phyloP scores from a whole-genome alignment of 257 asterid species.

The Parsonsia alboflavescens region DNA sequence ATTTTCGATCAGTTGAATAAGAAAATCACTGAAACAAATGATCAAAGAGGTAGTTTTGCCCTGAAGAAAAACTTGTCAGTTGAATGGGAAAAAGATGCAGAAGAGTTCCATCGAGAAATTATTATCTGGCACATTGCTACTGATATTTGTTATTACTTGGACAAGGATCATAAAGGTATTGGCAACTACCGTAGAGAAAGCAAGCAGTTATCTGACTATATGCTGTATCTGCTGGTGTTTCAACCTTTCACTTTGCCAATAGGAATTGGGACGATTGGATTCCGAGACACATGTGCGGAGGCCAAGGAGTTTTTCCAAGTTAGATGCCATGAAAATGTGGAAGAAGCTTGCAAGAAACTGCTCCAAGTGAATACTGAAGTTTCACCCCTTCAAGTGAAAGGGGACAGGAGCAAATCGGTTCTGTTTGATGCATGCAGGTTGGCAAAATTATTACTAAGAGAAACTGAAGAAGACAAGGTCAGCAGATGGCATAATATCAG shows the following conservation, averaged over 20 bases:
- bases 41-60: too few relatives aligned
- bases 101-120: constrained; percentile 38
- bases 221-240: constrained; percentile 43
- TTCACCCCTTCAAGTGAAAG: constrained; percentile 43
- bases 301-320: constrained; percentile 35
- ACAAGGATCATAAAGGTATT: neutral
- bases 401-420: constrained; percentile 56
- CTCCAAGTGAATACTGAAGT: constrained; percentile 35
- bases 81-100: neutral
- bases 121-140: constrained; percentile 51
- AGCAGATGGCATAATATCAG: constrained; percentile 30
- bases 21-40: neutral
- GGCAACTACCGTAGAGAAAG: constrained; percentile 9
- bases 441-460: constrained; percentile 21
- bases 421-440: constrained; percentile 49
- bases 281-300: constrained; percentile 47
- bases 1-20: constrained; percentile 20
- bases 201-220: constrained; percentile 45
- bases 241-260: constrained; percentile 52
- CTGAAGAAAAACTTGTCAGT: too few relatives aligned
- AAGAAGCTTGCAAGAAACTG: constrained; percentile 32
- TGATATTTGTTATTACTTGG: constrained; percentile 38
- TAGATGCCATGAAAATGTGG: constrained; percentile 9
- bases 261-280: constrained; percentile 50
- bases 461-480: neutral